Evolutionary conservation across 2,329 filamentous ascomycete species (phyloP).

Genomic region (Hypomyces perniciosus): DNA sequence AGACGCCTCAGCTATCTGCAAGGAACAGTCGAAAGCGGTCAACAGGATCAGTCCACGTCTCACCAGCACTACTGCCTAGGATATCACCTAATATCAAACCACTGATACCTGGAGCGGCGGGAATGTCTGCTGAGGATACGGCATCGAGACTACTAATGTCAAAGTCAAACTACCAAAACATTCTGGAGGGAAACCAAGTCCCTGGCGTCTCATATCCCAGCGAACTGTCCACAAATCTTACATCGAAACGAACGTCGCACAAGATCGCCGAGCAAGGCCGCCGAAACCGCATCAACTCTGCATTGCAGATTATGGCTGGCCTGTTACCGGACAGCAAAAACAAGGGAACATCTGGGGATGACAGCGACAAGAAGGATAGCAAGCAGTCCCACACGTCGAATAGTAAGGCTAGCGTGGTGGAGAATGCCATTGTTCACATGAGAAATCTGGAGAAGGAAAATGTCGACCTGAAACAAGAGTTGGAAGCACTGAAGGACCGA

Average conservation of each 20-base stretch:
- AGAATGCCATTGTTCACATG: conserved; percentile 94
- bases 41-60: conserved; percentile 67
- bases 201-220: conserved; percentile 88
- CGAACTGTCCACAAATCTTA: conserved; percentile 85
- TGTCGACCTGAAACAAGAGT: conserved; percentile 57
- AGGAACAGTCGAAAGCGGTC: conserved; percentile 66
- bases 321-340: conserved; percentile 60
- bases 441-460: conserved; percentile 74
- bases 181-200: conserved; percentile 85
- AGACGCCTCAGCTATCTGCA: conserved; percentile 50
- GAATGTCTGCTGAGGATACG: conserved; percentile 51
- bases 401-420: conserved; percentile 96
- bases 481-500: conserved; percentile 33
- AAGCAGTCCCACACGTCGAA: conserved; percentile 55
- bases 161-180: conserved; percentile 98
- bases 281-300: conserved; percentile 90
- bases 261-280: conserved; percentile 97
- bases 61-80: conserved; percentile 77
- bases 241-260: conserved; percentile 93
- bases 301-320: conserved; percentile 82
- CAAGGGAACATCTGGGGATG: conserved; percentile 34
- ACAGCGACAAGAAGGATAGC: conserved; percentile 42
- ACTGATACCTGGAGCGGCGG: conserved; percentile 59
- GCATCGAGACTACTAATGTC: conserved; percentile 74
- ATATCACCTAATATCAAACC: conserved; percentile 96